phyloP scores from a whole-genome alignment of 805 yeast genomes.

The Ogataea paradorogensis region DNA sequence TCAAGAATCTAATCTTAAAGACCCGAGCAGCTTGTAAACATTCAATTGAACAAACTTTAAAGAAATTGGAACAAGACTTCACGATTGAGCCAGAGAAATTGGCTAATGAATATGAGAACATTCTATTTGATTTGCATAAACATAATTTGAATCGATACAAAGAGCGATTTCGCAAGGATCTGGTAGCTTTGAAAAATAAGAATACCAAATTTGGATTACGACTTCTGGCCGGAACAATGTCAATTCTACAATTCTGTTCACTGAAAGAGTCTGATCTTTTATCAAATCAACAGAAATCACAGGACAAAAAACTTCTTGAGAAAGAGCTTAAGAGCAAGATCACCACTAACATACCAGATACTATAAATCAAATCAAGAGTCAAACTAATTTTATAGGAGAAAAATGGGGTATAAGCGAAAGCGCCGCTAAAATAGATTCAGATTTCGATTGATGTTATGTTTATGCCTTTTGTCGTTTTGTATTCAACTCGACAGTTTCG shows the following conservation, averaged over 20 bases:
- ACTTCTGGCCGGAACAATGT: conserved; percentile 19
- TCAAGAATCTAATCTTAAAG: conserved; percentile 5
- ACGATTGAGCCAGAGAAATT: conserved; percentile 1
- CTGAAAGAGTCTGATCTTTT: conserved; percentile 25
- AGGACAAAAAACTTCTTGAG: conserved; percentile 29
- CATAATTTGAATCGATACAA: conserved; percentile 24
- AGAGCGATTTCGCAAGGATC: conserved; percentile 31
- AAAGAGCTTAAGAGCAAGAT: conserved; percentile 32
- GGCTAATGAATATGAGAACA: conserved; percentile 26
- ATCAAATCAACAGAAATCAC: conserved; percentile 27
- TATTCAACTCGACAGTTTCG: neutral
- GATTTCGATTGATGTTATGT: conserved; percentile 20
- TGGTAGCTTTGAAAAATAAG: conserved; percentile 29
- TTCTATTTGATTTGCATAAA: conserved; percentile 17
- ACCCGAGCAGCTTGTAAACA: conserved; percentile 26
- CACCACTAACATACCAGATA: conserved; percentile 25
- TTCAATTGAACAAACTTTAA: conserved; percentile 21
- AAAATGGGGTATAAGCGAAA: conserved; percentile 36
- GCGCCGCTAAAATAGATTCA: conserved; percentile 34
- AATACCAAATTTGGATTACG: conserved; percentile 26
- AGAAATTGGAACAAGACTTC: conserved; percentile 5
- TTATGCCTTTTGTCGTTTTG: neutral
- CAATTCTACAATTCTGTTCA: conserved; percentile 21
- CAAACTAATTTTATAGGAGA: conserved; percentile 28
- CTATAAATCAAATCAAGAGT: conserved; percentile 27